Base-by-base conservation (phyloP, 2,329 filamentous ascomycete genomes). In the Blastomyces gilchristii region DNA sequence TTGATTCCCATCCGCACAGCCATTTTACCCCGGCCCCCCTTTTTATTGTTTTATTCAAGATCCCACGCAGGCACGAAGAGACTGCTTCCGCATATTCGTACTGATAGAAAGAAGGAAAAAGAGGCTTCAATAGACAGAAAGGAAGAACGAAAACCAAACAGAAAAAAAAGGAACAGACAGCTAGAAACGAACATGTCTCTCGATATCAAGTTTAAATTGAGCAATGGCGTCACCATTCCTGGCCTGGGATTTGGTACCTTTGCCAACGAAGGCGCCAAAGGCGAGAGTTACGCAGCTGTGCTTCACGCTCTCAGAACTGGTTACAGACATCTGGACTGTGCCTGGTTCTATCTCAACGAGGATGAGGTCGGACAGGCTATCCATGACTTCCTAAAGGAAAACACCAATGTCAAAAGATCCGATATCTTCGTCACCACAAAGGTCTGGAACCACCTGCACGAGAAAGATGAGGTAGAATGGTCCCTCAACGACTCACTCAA, bases 191-290 rank as follows among this genome's bases (percentile, higher is more conserved):
- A 39, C 66, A 86, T 87, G 84, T 86, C 84, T 71, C 76, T 78
- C 71, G 81, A 75, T 67, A 69, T 72, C 65, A 78, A 76, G 56
- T 83, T 80, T 75, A 82, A 74, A 66, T 77, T 85, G 60, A 80
- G 75, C 77, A 84, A 83, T 71, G 82, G 82, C 68, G 82, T 87
- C 64, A 80, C 79, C 71, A 84, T 87, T 67, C 85, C 85, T 65
- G 84, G 79, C 58, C 75, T 87, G 41, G 85, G 85, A 34, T 87
- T 87, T 69, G 85, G 85, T 68, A 87, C 85, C 68, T 87, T 66
- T 70, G 82, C 84, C 72, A 88, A 82, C 73, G 86, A 89, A 76
- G 86, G 85, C 63, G 72, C 78, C 65, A 77, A 79, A 67, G 83
- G 83, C 49, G 82, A 85, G 76, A 82, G 82, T 54, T 85, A 85